Conservation (phyloP, 441 rosid genomes). For the Geranium incanum region DNA sequence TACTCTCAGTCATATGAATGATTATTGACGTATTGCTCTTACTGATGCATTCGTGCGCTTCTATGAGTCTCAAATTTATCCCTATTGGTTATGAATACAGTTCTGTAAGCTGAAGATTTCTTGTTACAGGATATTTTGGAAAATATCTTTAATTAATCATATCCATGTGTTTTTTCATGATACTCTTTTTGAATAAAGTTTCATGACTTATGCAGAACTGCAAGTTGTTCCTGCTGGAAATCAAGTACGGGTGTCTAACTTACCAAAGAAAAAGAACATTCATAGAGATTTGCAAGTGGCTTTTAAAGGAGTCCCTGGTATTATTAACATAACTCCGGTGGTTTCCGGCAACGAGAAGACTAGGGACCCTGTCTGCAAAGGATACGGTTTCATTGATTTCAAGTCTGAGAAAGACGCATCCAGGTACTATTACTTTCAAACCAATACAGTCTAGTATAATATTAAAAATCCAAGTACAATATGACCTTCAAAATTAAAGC, state of each 20-base stretch:
- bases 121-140: too few species aligned
- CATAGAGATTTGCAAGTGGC: constrained; percentile 68
- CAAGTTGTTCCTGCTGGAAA: constrained; percentile 40
- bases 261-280: constrained; percentile 87
- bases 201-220: constrained; percentile 27
- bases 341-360: constrained; percentile 80
- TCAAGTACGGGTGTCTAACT: constrained; percentile 51
- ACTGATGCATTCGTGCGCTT: too few species aligned
- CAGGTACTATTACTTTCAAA: constrained; percentile 37
- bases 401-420: constrained; percentile 49
- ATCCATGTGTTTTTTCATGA: too few species aligned
- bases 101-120: too few species aligned
- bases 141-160: too few species aligned
- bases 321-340: constrained; percentile 49
- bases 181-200: too few species aligned
- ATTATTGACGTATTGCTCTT: too few species aligned
- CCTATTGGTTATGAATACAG: too few species aligned
- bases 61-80: too few species aligned
- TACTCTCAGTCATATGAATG: too few species aligned
- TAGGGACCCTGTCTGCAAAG: constrained; percentile 76
- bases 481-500: neutral
- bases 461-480: too few species aligned
- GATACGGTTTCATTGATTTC: constrained; percentile 68
- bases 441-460: neutral
- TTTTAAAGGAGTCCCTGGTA: constrained; percentile 52